A percentile compares a stretch with the other conserved stretches of the same genome.
Evolutionary conservation across 140 eudicot genomes (phyloP).

Genomic region (Anethum foeniculum): DNA sequence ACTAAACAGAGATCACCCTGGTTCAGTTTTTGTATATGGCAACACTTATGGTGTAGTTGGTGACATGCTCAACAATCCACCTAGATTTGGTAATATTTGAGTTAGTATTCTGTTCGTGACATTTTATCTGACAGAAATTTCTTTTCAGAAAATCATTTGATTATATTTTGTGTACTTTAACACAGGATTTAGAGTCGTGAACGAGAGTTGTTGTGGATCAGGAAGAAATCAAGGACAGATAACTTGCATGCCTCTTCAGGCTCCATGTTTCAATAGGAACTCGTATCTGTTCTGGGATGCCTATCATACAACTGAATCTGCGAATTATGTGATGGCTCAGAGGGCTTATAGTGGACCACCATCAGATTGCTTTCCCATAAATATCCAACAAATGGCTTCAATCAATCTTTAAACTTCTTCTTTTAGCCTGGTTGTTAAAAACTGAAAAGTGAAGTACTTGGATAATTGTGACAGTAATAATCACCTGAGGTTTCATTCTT

Average conservation of each 20-base stretch:
- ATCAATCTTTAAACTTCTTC: conserved; percentile 25
- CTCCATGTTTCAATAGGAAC: conserved; percentile 56
- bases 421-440: not conserved
- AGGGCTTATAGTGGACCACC: conserved; percentile 60
- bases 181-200: conserved; percentile 59
- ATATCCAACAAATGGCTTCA: conserved; percentile 64
- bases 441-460: not conserved
- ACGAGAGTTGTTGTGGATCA: conserved; percentile 67
- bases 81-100: conserved; percentile 41
- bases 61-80: conserved; percentile 63
- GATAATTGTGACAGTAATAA: not conserved
- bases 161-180: not conserved
- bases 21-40: conserved; percentile 63
- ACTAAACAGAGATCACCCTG: conserved; percentile 45
- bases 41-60: conserved; percentile 59
- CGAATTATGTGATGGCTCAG: conserved; percentile 58
- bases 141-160: not conserved
- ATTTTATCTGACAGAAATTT: not conserved
- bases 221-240: conserved; percentile 72
- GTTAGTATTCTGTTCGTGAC: not conserved
- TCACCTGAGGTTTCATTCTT: not conserved
- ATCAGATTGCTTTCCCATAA: conserved; percentile 48
- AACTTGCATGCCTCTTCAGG: conserved; percentile 54
- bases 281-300: conserved; percentile 91
- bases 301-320: conserved; percentile 77